Conservation (phyloP, 2,329 filamentous ascomycete genomes). For the Leptographium wingfieldii region DNA sequence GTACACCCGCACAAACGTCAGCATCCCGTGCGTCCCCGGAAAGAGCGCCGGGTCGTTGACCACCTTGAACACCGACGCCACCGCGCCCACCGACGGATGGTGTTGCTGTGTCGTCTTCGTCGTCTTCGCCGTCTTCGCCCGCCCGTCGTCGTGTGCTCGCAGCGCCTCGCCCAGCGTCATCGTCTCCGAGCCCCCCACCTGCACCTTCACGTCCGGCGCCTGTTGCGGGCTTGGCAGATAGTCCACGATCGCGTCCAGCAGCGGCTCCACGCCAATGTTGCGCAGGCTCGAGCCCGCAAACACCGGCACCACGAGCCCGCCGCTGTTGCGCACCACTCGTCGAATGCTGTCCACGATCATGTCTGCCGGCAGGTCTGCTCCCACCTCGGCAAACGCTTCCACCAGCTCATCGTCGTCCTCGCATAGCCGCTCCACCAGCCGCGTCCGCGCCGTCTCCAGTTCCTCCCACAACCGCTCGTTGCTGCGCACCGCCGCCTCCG, state of each 20-base stretch:
- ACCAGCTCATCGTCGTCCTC: conserved; percentile 82
- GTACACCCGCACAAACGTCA: conserved; percentile 89
- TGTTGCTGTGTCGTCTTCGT: conserved; percentile 15
- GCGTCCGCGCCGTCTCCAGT: conserved; percentile 60
- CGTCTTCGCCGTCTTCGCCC: background rate
- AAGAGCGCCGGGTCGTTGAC: conserved; percentile 62
- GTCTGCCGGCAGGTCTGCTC: conserved; percentile 57
- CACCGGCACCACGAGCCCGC: conserved; percentile 67
- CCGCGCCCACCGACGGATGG: conserved; percentile 22
- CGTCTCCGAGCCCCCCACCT: conserved; percentile 32
- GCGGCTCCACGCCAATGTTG: conserved; percentile 85
- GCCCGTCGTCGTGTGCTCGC: conserved; percentile 10
- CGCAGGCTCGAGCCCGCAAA: conserved; percentile 88
- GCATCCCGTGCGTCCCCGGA: conserved; percentile 49
- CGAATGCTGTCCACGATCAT: conserved; percentile 65
- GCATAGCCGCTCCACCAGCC: conserved; percentile 70
- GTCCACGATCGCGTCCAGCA: conserved; percentile 80
- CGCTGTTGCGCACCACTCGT: conserved; percentile 52
- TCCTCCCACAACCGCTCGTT: conserved; percentile 49
- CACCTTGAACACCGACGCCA: conserved; percentile 82
- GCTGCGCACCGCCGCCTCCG: conserved; percentile 28
- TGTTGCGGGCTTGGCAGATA: conserved; percentile 65
- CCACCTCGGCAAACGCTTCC: conserved; percentile 67
- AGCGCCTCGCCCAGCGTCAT: conserved; percentile 31
- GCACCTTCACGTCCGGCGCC: conserved; percentile 11